Evolutionary conservation across 1,139 yeast genomes (phyloP).

Genomic region (Candida glucosophila): DNA sequence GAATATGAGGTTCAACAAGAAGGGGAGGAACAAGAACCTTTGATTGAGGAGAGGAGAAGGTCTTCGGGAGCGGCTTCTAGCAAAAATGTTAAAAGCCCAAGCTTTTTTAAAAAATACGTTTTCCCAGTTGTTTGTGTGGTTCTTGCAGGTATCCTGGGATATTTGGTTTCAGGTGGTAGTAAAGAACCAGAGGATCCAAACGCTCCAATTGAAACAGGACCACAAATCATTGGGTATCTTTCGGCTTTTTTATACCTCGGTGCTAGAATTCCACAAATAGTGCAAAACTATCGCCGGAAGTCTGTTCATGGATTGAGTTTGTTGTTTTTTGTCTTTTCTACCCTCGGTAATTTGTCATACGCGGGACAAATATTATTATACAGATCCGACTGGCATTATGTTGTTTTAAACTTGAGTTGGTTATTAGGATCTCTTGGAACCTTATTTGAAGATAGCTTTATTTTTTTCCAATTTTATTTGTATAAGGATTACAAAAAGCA

Average conservation of each 20-base stretch:
- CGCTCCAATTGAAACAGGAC: slow-evolving; percentile 38
- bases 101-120: slow-evolving; percentile 42
- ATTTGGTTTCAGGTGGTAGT: slow-evolving; percentile 35
- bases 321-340: slow-evolving; percentile 65
- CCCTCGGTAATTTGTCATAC: slow-evolving; percentile 69
- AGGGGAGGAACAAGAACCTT: slow-evolving; percentile 5
- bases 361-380: slow-evolving; percentile 66
- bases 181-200: slow-evolving; percentile 8
- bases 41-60: slow-evolving; percentile 19
- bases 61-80: slow-evolving; percentile 36
- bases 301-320: slow-evolving; percentile 71
- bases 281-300: slow-evolving; percentile 58
- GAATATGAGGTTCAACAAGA: slow-evolving; percentile 7
- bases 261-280: slow-evolving; percentile 74
- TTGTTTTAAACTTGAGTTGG: slow-evolving; percentile 64
- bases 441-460: slow-evolving; percentile 55
- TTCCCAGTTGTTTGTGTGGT: slow-evolving; percentile 60
- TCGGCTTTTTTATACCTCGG: slow-evolving; percentile 66
- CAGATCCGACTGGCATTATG: slow-evolving; percentile 52
- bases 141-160: slow-evolving; percentile 60
- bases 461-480: slow-evolving; percentile 57
- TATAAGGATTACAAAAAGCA: no score
- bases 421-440: slow-evolving; percentile 69
- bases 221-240: slow-evolving; percentile 64
- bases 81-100: slow-evolving; percentile 37